Evolutionary conservation across 257 asterid genomes (phyloP), one percentile per base, ranked within the genome.

Genomic region (Nyctanthes arbortristis): DNA sequence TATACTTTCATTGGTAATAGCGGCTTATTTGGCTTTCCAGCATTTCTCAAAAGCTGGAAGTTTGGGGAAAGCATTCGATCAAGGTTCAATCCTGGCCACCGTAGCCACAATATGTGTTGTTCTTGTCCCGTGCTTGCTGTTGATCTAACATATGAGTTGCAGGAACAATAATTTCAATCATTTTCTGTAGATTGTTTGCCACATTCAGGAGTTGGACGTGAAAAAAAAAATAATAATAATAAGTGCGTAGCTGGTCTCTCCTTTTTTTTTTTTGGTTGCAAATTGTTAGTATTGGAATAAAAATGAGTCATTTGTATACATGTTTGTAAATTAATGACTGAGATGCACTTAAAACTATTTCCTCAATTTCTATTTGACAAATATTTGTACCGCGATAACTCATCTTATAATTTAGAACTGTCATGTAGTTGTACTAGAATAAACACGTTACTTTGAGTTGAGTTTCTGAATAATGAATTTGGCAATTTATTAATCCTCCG

Each of bases 11-110:
- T 75, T 89, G 85, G 77, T 62, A 13, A 81, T 93, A 56, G 90
- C 97, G 7, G 92, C 88, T 78, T 93, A 87, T 87, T 82, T 93
- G 72, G 97, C 96, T 67, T 91, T 85, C 86, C 91, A 84, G 78
- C 99, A 93, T 86, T 93, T 79, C 61, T 45, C 85, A 24, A 78
- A 93, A 75, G 85, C 86, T 7, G 96, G 96, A 54, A 84, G 91
- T 82, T 71, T 89, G 80, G 78, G 72, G 45, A 89, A 74, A 75
- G 88, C 96, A 47, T 78, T 91, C 57, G 93, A 91, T 49, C 96
- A 84, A 80, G 95, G 94, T 82, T 91, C 99, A 70, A 69, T 91
- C 74, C 20, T 89, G 63, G 89, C 99, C 72, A 83, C 97, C 68
- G 45, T 91, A 78, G 96, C 96, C 67, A 84, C 83, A 74, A 72